Evolutionary conservation across 2,329 filamentous ascomycete species (phyloP), one percentile per base, ranked within the genome.

Genomic region (Aspergillus sp.): DNA sequence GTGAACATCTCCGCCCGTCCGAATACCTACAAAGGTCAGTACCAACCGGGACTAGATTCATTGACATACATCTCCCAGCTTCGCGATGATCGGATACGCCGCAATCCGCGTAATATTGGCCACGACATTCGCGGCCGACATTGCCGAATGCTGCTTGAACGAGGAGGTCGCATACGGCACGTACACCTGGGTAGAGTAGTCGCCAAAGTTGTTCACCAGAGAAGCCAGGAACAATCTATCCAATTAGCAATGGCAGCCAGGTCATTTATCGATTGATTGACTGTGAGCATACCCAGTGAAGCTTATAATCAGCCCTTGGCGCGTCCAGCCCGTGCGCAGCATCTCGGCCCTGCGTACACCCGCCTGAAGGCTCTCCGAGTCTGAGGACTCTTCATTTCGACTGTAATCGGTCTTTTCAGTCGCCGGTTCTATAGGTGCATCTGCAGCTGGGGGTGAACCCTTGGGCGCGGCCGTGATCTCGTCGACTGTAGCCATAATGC

Each of bases 1-100:
- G 73, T 73, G 62, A 86, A 86, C 22, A 83, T 82, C 65, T 86
- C 83, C 39, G 84, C 79, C 27, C 84, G 82, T 48, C 85, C 85
- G 64, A 86, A 86, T 1, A 86, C 83, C 66, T 68, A 2, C 7
- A 6, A 6, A 20, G 22, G 30, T 58, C 42, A 54, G 27, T 3
- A 13, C 2, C 3, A 34, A 24, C 9, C 37, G 2, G 19, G 15
- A 5, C 4, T 9, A 30, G 5, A 17, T 3, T 3, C 4, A 11
- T 9, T 2, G 33, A 41, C 54, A 2, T 53, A 66, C 65, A 54
- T 67, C 65, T 15, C 65, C 61, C 8, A 69, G 42, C 22, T 69
- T 69, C 7, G 66, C 66, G 56, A 69, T 64, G 20, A 69, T 59
- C 2, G 67, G 67, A 58, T 64, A 69, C 4, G 67, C 60, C n/a